Percentiles rank a stretch among this genome's conserved stretches.
Conservation (phyloP, 495 filamentous ascomycete species). For the Amniculicola lignicola region DNA sequence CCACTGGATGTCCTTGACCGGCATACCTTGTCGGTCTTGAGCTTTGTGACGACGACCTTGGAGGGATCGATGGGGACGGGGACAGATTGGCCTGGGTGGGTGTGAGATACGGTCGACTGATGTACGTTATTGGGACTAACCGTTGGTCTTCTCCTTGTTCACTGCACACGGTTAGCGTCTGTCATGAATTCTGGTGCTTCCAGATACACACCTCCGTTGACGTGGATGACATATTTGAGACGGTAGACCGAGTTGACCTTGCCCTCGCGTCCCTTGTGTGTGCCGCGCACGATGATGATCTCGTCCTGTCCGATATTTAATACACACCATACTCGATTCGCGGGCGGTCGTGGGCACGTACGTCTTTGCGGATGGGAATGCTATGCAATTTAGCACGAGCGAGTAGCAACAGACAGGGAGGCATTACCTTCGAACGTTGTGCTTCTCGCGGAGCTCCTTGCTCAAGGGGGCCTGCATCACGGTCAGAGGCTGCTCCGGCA, state of each 20-base stretch:
- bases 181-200: background rate
- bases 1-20: background rate
- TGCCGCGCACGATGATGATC: constrained; percentile 79
- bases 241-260: constrained; percentile 96
- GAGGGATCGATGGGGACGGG: constrained; percentile 65
- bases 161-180: constrained; percentile 53
- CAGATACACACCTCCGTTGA: constrained; percentile 24
- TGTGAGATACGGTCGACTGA: background rate
- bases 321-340: background rate
- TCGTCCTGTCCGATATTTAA: constrained; percentile 56
- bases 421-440: constrained; percentile 64
- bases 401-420: background rate
- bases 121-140: constrained; percentile 54
- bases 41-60: constrained; percentile 94
- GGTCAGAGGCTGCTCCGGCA: background rate
- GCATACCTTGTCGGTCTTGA: constrained; percentile 94
- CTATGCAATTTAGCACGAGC: constrained; percentile 64
- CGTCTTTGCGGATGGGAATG: constrained; percentile 94
- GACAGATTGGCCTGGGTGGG: constrained; percentile 29
- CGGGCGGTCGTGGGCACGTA: constrained; percentile 3
- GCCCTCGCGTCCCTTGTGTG: constrained; percentile 84
- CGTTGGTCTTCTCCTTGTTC: constrained; percentile 88
- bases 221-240: constrained; percentile 69
- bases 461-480: constrained; percentile 64
- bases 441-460: constrained; percentile 94